Base-by-base conservation (phyloP, 1,139 yeast species). In the Pichia sp. region DNA sequence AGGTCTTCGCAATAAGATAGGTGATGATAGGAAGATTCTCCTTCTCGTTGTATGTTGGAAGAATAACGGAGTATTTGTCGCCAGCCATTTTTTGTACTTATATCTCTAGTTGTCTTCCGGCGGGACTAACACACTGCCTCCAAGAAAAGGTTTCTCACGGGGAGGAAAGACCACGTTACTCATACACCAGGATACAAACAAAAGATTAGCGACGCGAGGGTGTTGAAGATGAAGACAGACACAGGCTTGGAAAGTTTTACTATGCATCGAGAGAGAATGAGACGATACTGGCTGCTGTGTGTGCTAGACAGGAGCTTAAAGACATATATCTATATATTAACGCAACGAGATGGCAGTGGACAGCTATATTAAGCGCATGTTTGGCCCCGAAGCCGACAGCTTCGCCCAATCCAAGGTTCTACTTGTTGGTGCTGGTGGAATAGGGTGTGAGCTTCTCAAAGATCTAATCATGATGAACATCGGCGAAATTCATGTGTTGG, bases 351-450 rank as follows among this genome's bases (percentile, higher is more conserved):
- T 60, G 64, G 54, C 60, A 1, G 54, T 57, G 59, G 80, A 80
- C 60, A 72, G 77, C 2, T 75, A 77, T 57, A 68, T 79, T 53
- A 70, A 64, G 57, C 70, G 71, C 55, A 72, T 80, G 8, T 72
- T 80, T 48, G 85, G 85, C 1, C 73, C 70, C 8, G 61, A 72
- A 15, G 71, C 68, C 56, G 51, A 58, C 0, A 60, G 70, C 43
- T 59, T 65, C 31, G 71, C 74, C 30, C 41, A 66, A 19, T 66
- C 87, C n/a, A 84, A 78, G 58, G 90, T 93, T 23, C 74, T 95
- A 49, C 76, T 95, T 74, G 97, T 95, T 0, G 99, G 99, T 4
- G 97, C 99, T 1, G 99, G 99, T 32, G 99, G 99, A n/a, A 92
- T 95, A 61, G 99, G 99, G 4, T 95, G 98, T 70, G 99, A 95